Conservation (phyloP, 352 stramenopile species). For the Phytophthora europaea region DNA sequence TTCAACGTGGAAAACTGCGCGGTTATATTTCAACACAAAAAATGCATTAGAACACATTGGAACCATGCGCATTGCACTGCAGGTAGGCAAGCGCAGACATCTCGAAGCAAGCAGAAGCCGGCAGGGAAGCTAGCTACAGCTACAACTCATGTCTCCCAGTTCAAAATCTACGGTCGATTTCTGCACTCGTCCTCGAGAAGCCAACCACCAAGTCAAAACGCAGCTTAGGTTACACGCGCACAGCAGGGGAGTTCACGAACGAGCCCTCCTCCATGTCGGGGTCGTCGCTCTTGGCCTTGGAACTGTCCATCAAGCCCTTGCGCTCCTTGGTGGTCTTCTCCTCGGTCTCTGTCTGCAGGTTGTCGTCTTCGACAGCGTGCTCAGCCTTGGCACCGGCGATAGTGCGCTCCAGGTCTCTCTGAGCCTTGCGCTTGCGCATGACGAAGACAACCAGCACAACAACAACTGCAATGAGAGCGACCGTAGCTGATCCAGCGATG, state of each 20-base stretch:
- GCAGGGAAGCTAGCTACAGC: constrained; percentile 41
- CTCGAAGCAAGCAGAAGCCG: constrained; percentile 40
- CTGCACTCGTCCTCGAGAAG: constrained; percentile 39
- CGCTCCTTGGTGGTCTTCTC: constrained; percentile 72
- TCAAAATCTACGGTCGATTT: constrained; percentile 51
- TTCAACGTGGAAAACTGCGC: constrained; percentile 29
- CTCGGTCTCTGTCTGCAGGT: constrained; percentile 56
- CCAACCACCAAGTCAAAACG: constrained; percentile 40
- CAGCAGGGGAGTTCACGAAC: constrained; percentile 87
- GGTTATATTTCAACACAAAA: constrained; percentile 56
- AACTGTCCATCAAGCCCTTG: constrained; percentile 77
- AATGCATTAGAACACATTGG: constrained; percentile 46
- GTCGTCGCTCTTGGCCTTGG: constrained; percentile 71
- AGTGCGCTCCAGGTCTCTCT: constrained; percentile 83
- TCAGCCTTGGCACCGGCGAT: constrained; percentile 87
- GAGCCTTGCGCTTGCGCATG: constrained; percentile 81
- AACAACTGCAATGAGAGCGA: constrained; percentile 73
- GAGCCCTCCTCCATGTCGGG: constrained; percentile 78
- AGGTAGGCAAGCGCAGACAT: constrained; percentile 24
- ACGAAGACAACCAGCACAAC: constrained; percentile 77
- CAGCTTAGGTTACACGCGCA: constrained; percentile 67
- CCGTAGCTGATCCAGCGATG: constrained; percentile 64
- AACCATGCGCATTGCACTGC: constrained; percentile 38
- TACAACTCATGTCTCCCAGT: constrained; percentile 40
- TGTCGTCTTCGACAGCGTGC: constrained; percentile 75